Evolutionary conservation across 768 basidiomycete genomes (phyloP), one percentile per base, ranked within the genome.

Genomic region (Candolleomyces aberdarensis): DNA sequence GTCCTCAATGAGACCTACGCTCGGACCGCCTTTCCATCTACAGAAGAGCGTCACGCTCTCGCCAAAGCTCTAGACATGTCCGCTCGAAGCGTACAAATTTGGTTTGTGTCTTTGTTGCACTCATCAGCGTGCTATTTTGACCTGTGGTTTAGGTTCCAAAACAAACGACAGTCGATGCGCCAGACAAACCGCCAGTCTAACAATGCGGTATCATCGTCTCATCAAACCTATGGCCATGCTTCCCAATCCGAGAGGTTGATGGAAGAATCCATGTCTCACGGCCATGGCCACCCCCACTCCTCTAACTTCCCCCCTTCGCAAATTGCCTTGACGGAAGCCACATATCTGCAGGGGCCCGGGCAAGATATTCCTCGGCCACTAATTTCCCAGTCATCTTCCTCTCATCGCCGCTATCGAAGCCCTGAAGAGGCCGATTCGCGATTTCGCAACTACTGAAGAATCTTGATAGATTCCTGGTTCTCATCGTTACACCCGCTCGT

Each of bases 21-120:
- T 63, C 84, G 91, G 61, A 94, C 92, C 3, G 91, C 92, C 17
- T 94, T 94, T 67, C 92, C 92, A 20, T 91, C 92, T 14, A 94
- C 92, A 10, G 91, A 92, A 71, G 92, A 94, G 71, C 85, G 92
- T n/a, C 79, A 83, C 41, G 85, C 84, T 36, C 75, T 93, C 53
- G 91, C 92, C 14, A 89, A 86, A 64, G 78, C 83, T 65, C 77
- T 93, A 62, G 90, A 89, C 65, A 93, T 94, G 92, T 86, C 89
- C 51, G 83, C 92, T 44, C 77, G 92, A 63, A 91, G 89, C 64
- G 92, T 94, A 60, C 92, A 94, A 71, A 93, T 94, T 59, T 94
- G 92, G 92, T 92, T 71, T 66, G 78, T 66, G 56, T 20, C 60
- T 58, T 53, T 32, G 43, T 64, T 59, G 65, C 67, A 49, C n/a